Percentiles rank a stretch among this genome's conserved stretches.
These are phyloP conservation scores for Zymoseptoria crescenta DNA, from an alignment of 2,329 filamentous ascomycete genomes.

Conservation along the genomic window DNA sequence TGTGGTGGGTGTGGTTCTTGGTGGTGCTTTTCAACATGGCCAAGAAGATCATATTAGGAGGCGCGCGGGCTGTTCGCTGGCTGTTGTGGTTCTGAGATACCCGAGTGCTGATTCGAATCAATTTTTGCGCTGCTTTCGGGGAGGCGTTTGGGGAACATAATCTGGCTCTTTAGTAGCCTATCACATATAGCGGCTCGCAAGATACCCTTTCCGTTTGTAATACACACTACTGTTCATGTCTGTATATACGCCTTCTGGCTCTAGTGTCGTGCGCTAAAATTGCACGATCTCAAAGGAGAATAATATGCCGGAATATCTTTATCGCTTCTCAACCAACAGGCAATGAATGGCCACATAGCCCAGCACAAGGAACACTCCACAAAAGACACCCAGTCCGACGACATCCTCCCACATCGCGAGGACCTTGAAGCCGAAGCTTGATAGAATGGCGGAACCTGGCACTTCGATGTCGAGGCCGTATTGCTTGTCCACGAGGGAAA, in stretches of 20 bases:
- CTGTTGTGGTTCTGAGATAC: slow-evolving; percentile 63
- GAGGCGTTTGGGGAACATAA: no score
- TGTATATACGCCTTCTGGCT: not conserved
- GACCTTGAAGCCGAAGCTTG: slow-evolving; percentile 90
- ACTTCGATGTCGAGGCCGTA: slow-evolving; percentile 96
- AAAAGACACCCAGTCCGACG: slow-evolving; percentile 72
- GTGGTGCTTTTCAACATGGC: slow-evolving; percentile 67
- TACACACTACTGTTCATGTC: not conserved
- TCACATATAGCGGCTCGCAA: not conserved
- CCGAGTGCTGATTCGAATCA: not conserved
- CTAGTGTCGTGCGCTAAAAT: not conserved
- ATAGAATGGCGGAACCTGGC: slow-evolving; percentile 86
- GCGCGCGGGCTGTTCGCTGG: slow-evolving; percentile 62
- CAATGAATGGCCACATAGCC: slow-evolving; percentile 92
- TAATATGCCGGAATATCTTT: slow-evolving; percentile 19
- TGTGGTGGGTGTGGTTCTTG: slow-evolving; percentile 92
- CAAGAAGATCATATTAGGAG: slow-evolving; percentile 53
- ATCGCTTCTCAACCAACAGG: slow-evolving; percentile 81
- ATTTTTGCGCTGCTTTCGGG: not conserved
- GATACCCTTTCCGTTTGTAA: not conserved
- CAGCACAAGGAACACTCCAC: slow-evolving; percentile 71
- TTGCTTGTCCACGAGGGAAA: slow-evolving; percentile 87
- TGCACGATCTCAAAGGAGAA: not conserved
- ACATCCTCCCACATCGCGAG: slow-evolving; percentile 79
- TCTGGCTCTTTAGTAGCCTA: not conserved